Evolutionary conservation across 345 rosid genomes (phyloP).

Genomic region (Erucastrum elatum): DNA sequence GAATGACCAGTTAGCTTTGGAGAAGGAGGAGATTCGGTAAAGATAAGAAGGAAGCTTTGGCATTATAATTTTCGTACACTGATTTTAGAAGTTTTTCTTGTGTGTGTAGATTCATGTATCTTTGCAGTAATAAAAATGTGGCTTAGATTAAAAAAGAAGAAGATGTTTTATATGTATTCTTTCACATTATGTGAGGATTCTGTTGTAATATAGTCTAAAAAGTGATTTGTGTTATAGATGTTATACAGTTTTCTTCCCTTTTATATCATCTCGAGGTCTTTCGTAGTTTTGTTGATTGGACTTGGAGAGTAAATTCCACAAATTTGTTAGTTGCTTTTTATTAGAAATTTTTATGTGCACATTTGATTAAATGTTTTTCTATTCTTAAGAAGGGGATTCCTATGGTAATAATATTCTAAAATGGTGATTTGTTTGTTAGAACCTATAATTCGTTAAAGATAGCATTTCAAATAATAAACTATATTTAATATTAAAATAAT

Average conservation of each 20-base stretch:
- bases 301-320: too few relatives aligned
- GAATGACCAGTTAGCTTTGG: constrained; percentile 40
- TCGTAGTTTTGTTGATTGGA: too few relatives aligned
- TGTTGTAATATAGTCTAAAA: constrained; percentile 5
- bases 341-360: neutral
- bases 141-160: neutral
- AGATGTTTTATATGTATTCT: constrained; percentile 1
- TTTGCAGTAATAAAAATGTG: constrained; percentile 18
- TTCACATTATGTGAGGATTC: neutral
- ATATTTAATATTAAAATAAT: too few relatives aligned
- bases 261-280: too few relatives aligned
- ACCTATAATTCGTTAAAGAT: too few relatives aligned
- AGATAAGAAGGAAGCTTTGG: neutral
- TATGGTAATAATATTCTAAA: too few relatives aligned
- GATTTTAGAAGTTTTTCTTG: constrained; percentile 3
- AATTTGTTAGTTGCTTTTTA: too few relatives aligned
- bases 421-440: too few relatives aligned
- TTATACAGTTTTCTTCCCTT: neutral
- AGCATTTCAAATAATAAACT: too few relatives aligned
- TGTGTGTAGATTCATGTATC: constrained; percentile 26
- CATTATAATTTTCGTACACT: constrained; percentile 24
- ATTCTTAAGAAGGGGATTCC: too few relatives aligned
- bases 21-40: constrained; percentile 23
- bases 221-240: constrained; percentile 4
- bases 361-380: too few relatives aligned